phyloP scores from a whole-genome alignment of 805 yeast genomes.

The Alloascoidea africana region DNA sequence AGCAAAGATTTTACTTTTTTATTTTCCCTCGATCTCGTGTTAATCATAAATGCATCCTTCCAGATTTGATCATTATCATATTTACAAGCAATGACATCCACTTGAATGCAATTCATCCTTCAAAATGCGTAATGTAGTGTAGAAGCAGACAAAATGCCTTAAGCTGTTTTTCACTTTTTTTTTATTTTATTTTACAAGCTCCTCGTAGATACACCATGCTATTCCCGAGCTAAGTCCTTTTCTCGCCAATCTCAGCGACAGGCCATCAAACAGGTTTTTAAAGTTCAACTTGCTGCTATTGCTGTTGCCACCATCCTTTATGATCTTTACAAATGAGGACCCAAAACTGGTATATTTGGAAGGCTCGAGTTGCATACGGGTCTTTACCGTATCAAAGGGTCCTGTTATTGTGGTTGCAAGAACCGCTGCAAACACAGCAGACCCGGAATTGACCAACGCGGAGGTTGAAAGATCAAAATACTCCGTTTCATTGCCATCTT shows the following conservation, averaged over 20 bases:
- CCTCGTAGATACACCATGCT: conserved; percentile 96
- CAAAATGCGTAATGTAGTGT: too few relatives aligned
- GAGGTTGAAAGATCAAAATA: conserved; percentile 22
- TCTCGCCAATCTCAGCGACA: conserved; percentile 64
- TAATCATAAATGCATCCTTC: neutral
- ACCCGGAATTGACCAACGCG: conserved; percentile 46
- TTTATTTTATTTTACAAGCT: conserved; percentile 29
- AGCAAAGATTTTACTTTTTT: too few relatives aligned
- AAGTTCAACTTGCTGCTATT: conserved; percentile 8
- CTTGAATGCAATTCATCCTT: too few relatives aligned
- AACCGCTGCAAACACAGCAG: conserved; percentile 73
- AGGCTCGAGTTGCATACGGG: conserved; percentile 72
- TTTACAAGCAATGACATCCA: too few relatives aligned
- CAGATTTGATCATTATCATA: neutral
- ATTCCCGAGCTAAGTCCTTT: conserved; percentile 90
- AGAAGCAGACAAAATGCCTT: too few relatives aligned
- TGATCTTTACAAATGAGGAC: conserved; percentile 23
- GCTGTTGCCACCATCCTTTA: conserved; percentile 26
- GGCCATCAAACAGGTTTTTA: conserved; percentile 62
- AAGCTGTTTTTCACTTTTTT: neutral
- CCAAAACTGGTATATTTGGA: conserved; percentile 24
- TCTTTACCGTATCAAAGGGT: conserved; percentile 90
- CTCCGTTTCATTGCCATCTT: conserved; percentile 10
- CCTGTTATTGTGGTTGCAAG: conserved; percentile 78
- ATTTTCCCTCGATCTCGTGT: too few relatives aligned